These are phyloP conservation scores for Mucor sp. DNA, from an alignment of 371 early-diverging fungal genomes.

Conservation along the genomic window DNA sequence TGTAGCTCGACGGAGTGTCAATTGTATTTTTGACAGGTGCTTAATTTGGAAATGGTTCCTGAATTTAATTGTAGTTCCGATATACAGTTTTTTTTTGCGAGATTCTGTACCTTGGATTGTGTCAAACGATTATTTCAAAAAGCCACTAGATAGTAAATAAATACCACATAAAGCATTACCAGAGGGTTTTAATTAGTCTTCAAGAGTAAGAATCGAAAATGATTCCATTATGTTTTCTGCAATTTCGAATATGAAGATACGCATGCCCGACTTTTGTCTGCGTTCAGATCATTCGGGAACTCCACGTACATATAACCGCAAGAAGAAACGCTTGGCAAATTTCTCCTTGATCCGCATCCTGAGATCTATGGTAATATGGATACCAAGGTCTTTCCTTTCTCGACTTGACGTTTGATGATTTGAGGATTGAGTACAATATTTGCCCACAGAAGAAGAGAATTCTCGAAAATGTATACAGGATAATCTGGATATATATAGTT, in stretches of 20 bases:
- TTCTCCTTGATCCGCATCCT: background rate
- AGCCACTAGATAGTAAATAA: no score
- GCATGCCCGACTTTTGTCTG: background rate
- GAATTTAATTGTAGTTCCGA: background rate
- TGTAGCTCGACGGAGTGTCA: background rate
- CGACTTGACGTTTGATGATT: background rate
- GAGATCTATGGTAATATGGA: background rate
- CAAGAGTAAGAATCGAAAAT: no score
- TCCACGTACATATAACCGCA: background rate
- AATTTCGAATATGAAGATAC: background rate
- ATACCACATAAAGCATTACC: no score
- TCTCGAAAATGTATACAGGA: no score
- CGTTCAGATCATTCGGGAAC: background rate
- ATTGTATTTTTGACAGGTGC: background rate
- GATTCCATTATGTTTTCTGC: no score
- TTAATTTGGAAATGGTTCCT: background rate
- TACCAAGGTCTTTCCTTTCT: background rate
- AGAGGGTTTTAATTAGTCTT: no score
- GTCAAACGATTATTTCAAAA: no score
- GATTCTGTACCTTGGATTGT: no score
- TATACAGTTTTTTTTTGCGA: no score
- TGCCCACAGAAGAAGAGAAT: background rate
- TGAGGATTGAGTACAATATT: background rate
- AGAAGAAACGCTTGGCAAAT: background rate
- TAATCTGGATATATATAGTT: no score